These are phyloP conservation scores for Oryza longistaminata DNA, from an alignment of 176 grass and related monocot species.

Conservation along the genomic window DNA sequence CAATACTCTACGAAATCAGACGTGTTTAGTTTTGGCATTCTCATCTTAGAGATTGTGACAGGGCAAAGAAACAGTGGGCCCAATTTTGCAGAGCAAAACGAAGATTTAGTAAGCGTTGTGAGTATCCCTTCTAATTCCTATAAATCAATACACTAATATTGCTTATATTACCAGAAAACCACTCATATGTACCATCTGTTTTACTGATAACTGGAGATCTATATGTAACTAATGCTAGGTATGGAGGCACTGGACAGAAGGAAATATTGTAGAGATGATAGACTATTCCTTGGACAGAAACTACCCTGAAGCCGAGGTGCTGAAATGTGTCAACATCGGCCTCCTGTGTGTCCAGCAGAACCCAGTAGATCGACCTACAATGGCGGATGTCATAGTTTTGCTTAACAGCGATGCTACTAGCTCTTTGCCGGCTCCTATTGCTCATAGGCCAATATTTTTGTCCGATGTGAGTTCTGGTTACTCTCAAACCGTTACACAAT, in stretches of 20 bases:
- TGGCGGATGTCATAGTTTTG: conserved; percentile 50
- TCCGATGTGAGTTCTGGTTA: conserved; percentile 3
- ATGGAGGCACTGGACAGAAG: conserved; percentile 52
- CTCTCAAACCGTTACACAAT: not conserved
- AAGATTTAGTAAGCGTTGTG: not conserved
- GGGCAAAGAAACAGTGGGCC: conserved; percentile 21
- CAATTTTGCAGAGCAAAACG: not conserved
- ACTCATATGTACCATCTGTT: no score
- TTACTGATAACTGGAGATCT: not conserved
- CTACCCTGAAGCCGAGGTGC: conserved; percentile 26
- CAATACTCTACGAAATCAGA: conserved; percentile 61
- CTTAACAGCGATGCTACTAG: conserved; percentile 30
- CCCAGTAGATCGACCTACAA: conserved; percentile 42
- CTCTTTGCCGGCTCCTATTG: not conserved
- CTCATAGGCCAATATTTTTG: conserved; percentile 22
- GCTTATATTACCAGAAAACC: not conserved
- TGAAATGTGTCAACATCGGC: not conserved
- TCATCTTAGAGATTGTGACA: conserved; percentile 60
- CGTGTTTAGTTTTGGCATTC: conserved; percentile 58
- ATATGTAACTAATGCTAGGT: conserved; percentile 24
- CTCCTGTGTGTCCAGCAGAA: conserved; percentile 58
- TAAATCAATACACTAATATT: not conserved
- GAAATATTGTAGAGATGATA: conserved; percentile 35
- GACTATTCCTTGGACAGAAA: conserved; percentile 35
- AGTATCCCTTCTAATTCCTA: not conserved